Percentiles rank a stretch among this genome's conserved stretches.
Evolutionary conservation across 176 grass and related monocot genomes (phyloP).

Genomic region (Themeda triandra): DNA sequence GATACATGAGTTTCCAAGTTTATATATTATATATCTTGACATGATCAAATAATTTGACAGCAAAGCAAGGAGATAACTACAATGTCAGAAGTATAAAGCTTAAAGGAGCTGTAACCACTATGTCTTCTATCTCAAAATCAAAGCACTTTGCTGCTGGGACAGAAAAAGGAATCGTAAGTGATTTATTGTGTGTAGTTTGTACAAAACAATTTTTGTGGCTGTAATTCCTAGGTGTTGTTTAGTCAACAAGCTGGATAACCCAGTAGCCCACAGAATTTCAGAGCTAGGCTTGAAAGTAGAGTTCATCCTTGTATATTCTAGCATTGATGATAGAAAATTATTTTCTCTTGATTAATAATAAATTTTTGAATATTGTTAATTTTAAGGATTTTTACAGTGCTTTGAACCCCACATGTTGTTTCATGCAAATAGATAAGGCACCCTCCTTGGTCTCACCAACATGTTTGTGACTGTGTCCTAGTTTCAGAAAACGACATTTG

Average conservation of each 20-base stretch:
- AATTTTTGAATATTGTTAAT: neutral
- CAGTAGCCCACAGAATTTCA: neutral
- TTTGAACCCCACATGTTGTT: neutral
- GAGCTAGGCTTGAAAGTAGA: neutral
- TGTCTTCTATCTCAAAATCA: conserved; percentile 47
- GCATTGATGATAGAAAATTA: neutral
- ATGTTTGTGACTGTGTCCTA: conserved; percentile 1
- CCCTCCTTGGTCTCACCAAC: neutral
- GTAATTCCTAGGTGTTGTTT: neutral
- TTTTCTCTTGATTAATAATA: neutral
- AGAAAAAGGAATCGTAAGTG: conserved; percentile 87
- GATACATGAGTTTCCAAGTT: conserved; percentile 5
- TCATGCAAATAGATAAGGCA: neutral
- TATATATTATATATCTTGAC: conserved; percentile 11
- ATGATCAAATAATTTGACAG: conserved; percentile 34
- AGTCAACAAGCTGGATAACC: neutral
- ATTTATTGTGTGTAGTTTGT: neutral
- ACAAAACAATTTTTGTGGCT: neutral
- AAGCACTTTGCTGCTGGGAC: conserved; percentile 84
- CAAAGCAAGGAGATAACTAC: conserved; percentile 75
- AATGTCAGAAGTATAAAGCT: conserved; percentile 63
- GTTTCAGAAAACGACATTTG: neutral
- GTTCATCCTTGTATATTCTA: neutral
- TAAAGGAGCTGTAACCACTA: conserved; percentile 67
- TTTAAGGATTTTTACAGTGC: neutral